Conservation (phyloP, 495 filamentous ascomycete genomes). For the Penicillium coffeae region DNA sequence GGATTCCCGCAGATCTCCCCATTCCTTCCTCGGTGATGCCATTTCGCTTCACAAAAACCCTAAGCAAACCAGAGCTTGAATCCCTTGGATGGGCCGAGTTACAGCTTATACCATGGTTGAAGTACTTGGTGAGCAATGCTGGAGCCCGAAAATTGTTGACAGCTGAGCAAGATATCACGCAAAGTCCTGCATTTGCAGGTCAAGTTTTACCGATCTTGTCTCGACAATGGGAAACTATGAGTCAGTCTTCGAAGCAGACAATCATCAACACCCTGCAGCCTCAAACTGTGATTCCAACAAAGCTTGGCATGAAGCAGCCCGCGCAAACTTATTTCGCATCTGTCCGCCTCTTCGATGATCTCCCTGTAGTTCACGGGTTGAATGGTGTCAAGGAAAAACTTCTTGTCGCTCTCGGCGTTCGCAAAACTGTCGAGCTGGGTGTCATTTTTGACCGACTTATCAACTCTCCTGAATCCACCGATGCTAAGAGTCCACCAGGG, state of each 20-base stretch:
- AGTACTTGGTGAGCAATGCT: slow-evolving; percentile 65
- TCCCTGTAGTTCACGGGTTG: slow-evolving; percentile 74
- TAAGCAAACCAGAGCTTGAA: slow-evolving; percentile 61
- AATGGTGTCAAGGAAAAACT: slow-evolving; percentile 86
- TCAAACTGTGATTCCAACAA: slow-evolving; percentile 83
- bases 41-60: slow-evolving; percentile 66
- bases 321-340: slow-evolving; percentile 85
- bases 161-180: slow-evolving; percentile 58
- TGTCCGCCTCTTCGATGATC: slow-evolving; percentile 89
- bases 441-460: slow-evolving; percentile 89
- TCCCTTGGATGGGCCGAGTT: slow-evolving; percentile 80
- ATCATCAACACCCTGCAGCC: slow-evolving; percentile 58
- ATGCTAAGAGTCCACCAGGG: slow-evolving; percentile 31
- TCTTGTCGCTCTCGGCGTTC: slow-evolving; percentile 69
- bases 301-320: slow-evolving; percentile 82
- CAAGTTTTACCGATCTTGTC: slow-evolving; percentile 78
- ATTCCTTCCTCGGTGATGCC: slow-evolving; percentile 80
- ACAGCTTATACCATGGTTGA: slow-evolving; percentile 76
- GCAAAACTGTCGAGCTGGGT: slow-evolving; percentile 83
- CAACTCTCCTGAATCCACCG: slow-evolving; percentile 41
- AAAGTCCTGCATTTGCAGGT: slow-evolving; percentile 68
- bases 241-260: slow-evolving; percentile 58
- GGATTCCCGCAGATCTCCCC: slow-evolving; percentile 78
- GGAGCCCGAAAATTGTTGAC: slow-evolving; percentile 42
- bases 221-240: slow-evolving; percentile 80